Percentiles rank a stretch among this genome's conserved stretches.
Conservation (phyloP, 768 basidiomycete genomes). For the Sporobolomyces roseus region DNA sequence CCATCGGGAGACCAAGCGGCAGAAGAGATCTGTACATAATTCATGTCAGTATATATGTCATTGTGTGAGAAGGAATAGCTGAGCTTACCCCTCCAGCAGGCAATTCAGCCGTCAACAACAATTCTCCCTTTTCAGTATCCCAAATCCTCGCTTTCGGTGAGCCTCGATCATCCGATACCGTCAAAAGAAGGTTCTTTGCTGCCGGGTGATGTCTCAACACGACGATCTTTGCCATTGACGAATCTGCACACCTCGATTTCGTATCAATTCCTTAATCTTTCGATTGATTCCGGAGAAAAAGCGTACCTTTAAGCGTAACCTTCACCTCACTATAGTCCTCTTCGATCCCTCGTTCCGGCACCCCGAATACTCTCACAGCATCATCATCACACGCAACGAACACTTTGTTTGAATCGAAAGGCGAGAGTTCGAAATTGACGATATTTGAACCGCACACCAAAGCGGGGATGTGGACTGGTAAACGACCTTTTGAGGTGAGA, state of each 20-base stretch:
- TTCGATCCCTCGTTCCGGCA: slow-evolving; percentile 39
- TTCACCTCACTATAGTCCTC: slow-evolving; percentile 40
- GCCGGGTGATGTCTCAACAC: slow-evolving; percentile 48
- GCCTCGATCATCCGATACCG: slow-evolving; percentile 48
- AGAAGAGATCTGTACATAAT: slow-evolving; percentile 43
- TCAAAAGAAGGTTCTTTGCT: slow-evolving; percentile 46
- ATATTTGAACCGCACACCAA: slow-evolving; percentile 47
- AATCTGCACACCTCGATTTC: slow-evolving; percentile 34
- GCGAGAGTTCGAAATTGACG: slow-evolving; percentile 48
- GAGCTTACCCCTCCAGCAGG: slow-evolving; percentile 44
- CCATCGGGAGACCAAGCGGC: slow-evolving; percentile 46
- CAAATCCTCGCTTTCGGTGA: slow-evolving; percentile 45
- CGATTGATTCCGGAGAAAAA: not conserved
- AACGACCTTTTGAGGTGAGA: slow-evolving; percentile 46
- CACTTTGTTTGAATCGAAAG: slow-evolving; percentile 42
- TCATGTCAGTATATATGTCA: not conserved
- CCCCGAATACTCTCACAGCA: slow-evolving; percentile 46
- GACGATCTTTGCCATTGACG: slow-evolving; percentile 47
- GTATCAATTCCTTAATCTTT: not conserved
- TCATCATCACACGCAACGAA: slow-evolving; percentile 49
- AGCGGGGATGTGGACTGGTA: slow-evolving; percentile 45
- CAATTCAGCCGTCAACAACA: slow-evolving; percentile 34
- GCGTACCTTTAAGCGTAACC: slow-evolving; percentile 44
- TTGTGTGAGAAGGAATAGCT: not conserved
- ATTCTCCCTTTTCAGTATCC: slow-evolving; percentile 41